Conservation (phyloP, 1,284 basidiomycete species). For the Gomphus bonarii region DNA sequence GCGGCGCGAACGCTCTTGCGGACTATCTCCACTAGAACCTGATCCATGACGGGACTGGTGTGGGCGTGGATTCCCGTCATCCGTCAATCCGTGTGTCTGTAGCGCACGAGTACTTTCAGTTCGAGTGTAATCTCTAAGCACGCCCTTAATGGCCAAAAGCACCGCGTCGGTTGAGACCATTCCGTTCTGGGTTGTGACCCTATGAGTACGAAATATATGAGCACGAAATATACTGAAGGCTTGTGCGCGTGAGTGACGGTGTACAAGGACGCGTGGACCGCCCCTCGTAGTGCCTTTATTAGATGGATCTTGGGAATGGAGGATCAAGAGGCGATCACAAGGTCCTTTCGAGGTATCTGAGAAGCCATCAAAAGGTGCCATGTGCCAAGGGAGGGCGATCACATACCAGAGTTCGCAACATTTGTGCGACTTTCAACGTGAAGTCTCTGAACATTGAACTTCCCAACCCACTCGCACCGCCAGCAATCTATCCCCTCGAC, state of each 20-base stretch:
- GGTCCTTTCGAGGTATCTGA: slow-evolving; percentile 43
- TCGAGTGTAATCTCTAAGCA: slow-evolving; percentile 67
- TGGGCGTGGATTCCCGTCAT: slow-evolving; percentile 24
- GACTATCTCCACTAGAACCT: not conserved
- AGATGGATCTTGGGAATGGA: slow-evolving; percentile 42
- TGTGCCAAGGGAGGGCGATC: slow-evolving; percentile 4
- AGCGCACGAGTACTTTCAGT: slow-evolving; percentile 65
- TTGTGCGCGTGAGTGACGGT: slow-evolving; percentile 65
- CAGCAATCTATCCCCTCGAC: slow-evolving; percentile 45
- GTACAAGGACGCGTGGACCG: slow-evolving; percentile 57
- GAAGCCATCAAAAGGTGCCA: slow-evolving; percentile 10
- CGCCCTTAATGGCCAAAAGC: slow-evolving; percentile 56
- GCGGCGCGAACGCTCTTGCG: not conserved
- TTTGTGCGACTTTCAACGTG: slow-evolving; percentile 32
- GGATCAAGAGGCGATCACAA: slow-evolving; percentile 57
- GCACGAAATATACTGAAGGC: slow-evolving; percentile 72
- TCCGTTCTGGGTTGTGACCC: slow-evolving; percentile 17
- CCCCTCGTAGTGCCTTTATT: slow-evolving; percentile 30
- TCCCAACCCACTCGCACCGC: slow-evolving; percentile 53
- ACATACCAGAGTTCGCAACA: slow-evolving; percentile 29
- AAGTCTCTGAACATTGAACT: slow-evolving; percentile 38
- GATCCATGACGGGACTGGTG: slow-evolving; percentile 6
- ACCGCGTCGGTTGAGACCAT: slow-evolving; percentile 24
- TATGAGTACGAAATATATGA: too few species aligned
- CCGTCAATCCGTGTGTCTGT: slow-evolving; percentile 54